phyloP scores from a whole-genome alignment of 495 filamentous ascomycete species.

The Filosporella fistucella region DNA sequence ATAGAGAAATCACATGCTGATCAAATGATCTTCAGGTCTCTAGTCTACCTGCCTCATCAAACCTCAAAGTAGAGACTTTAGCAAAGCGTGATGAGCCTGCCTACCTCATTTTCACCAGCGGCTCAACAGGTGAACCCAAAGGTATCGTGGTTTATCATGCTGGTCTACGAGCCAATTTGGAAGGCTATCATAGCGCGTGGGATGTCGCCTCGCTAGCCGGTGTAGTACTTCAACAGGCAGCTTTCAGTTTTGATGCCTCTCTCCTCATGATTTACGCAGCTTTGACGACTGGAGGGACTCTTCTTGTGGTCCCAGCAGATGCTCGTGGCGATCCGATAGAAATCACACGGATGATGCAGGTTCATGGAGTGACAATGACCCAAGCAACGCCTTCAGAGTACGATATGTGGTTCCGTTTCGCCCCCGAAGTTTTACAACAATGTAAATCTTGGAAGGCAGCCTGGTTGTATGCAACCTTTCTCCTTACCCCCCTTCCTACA shows the following conservation, averaged over 20 bases:
- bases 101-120: slow-evolving; percentile 34
- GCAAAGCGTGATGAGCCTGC: slow-evolving; percentile 22
- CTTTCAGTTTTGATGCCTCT: slow-evolving; percentile 5
- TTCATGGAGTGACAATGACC: slow-evolving; percentile 14
- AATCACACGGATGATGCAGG: neutral
- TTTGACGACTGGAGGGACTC: neutral
- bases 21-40: neutral
- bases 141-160: slow-evolving; percentile 24
- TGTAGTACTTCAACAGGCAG: slow-evolving; percentile 3
- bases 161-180: slow-evolving; percentile 31
- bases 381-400: slow-evolving; percentile 16
- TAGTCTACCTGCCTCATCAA: neutral
- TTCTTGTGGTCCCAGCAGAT: neutral
- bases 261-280: neutral
- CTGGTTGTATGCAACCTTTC: slow-evolving; percentile 61
- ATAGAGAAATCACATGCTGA: neutral
- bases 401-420: slow-evolving; percentile 17
- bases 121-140: slow-evolving; percentile 43
- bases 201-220: neutral
- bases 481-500: slow-evolving; percentile 88
- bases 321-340: slow-evolving; percentile 1
- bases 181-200: slow-evolving; percentile 17
- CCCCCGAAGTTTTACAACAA: neutral
- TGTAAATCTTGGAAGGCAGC: neutral
- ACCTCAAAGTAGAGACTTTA: neutral